phyloP scores from a whole-genome alignment of 2,329 filamentous ascomycete genomes.

The Colletotrichum filicis region DNA sequence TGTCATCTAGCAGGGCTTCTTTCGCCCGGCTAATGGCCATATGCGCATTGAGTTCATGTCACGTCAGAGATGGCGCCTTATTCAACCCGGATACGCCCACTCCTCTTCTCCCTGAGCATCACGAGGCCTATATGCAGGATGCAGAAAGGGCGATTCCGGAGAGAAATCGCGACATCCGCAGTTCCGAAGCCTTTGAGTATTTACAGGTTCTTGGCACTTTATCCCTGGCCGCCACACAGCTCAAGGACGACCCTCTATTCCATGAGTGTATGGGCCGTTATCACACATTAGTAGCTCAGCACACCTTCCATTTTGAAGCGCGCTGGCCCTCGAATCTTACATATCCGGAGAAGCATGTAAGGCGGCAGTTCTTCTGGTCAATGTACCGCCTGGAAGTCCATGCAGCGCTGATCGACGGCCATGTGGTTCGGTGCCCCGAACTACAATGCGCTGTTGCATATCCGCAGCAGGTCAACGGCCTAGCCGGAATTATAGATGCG shows the following conservation, averaged over 20 bases:
- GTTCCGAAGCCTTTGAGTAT: constrained; percentile 29
- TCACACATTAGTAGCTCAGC: constrained; percentile 58
- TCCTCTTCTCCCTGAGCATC: constrained; percentile 11
- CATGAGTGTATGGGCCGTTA: constrained; percentile 63
- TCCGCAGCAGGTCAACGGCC: constrained; percentile 13
- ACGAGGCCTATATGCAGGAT: constrained; percentile 34
- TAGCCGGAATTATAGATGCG: constrained; percentile 23
- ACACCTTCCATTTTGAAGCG: constrained; percentile 63
- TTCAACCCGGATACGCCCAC: constrained; percentile 51
- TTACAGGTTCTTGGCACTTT: constrained; percentile 54
- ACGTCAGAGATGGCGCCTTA: constrained; percentile 60
- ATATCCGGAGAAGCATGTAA: constrained; percentile 48
- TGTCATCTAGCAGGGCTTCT: constrained; percentile 42
- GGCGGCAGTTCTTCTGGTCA: constrained; percentile 59
- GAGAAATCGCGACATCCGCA: constrained; percentile 20
- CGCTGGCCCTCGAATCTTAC: constrained; percentile 60
- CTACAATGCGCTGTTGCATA: constrained; percentile 35
- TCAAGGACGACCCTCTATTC: constrained; percentile 59
- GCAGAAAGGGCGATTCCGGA: constrained; percentile 31
- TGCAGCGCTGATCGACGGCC: constrained; percentile 61
- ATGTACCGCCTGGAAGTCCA: constrained; percentile 68
- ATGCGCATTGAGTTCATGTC: constrained; percentile 59
- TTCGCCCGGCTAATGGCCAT: constrained; percentile 63
- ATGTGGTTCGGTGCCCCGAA: constrained; percentile 35
- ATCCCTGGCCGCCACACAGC: constrained; percentile 61